Evolutionary conservation across 352 stramenopile genomes (phyloP), one percentile per base, ranked within the genome.

Genomic region (Phytophthora ohioensis): DNA sequence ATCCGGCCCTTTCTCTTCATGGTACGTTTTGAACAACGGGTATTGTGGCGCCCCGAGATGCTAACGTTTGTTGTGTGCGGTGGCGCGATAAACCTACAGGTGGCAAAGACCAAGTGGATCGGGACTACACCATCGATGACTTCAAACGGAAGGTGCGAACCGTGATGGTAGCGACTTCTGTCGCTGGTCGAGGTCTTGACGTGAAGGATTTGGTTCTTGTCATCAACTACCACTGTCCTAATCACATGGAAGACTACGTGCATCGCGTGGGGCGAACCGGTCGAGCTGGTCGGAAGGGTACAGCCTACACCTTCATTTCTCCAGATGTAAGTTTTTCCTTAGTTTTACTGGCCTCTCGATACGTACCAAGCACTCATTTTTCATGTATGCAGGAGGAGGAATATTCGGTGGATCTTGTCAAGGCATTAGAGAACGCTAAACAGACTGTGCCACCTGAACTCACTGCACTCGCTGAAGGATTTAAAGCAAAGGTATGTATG

Each of bases 171-270:
- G 91, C 97, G 32, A 99, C 98, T 9, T 97, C 87, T 39, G 98
- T 99, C 43, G 98, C 98, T 63, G 97, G 95, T 49, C 90, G 98
- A 55, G 98, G 98, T 62, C 87, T 99, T 43, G 98, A 99, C 73
- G 98, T 99, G 36, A 98, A 98, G 48, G 96, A 99, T 55, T 91
- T 99, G 57, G 85, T 97, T 39, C 97, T 98, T 68, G 98, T 99
- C 35, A 98, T 99, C 71, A 99, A 99, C 84, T 99, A 99, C 73
- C 97, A 98, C 53, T 98, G 94, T 53, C 98, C 98, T 0, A 99
- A 99, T 75, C 98, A 99, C 76, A 82, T 99, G 47, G 98, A 99
- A 87, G 98, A 99, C 68, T 99, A 99, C 67, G 97, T 99, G 2
- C 98, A 99, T 84, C 94, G 98, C 35, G 97, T 99, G 4, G 98